Conservation (phyloP, 352 stramenopile species). For the Globisporangium carolinianum region DNA sequence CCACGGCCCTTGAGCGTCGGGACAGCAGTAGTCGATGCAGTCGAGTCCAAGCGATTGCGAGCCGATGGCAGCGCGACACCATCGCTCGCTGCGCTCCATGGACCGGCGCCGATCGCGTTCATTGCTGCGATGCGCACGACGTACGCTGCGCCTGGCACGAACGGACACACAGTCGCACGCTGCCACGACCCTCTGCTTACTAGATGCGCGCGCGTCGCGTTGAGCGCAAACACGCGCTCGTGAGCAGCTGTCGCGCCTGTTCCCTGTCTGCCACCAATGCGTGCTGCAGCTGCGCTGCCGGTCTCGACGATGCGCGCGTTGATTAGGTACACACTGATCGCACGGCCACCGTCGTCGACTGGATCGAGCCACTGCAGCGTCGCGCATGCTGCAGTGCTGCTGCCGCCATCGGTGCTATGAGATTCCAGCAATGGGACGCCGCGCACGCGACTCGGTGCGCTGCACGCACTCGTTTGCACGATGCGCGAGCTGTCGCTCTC, state of each 20-base stretch:
- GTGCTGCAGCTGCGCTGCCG: slow-evolving; percentile 8
- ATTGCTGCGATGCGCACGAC: slow-evolving; percentile 57
- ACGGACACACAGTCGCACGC: slow-evolving; percentile 30
- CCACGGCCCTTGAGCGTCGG: slow-evolving; percentile 42
- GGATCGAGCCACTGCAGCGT: slow-evolving; percentile 50
- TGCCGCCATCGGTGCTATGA: too few relatives aligned
- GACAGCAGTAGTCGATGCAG: slow-evolving; percentile 9
- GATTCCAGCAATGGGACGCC: slow-evolving; percentile 22
- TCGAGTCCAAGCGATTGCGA: neutral
- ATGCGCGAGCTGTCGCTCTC: slow-evolving; percentile 42
- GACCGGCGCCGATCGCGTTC: slow-evolving; percentile 46
- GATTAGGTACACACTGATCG: slow-evolving; percentile 39
- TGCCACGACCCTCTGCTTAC: slow-evolving; percentile 16
- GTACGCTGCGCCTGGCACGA: slow-evolving; percentile 35
- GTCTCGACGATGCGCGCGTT: slow-evolving; percentile 13
- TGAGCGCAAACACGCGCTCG: slow-evolving; percentile 10
- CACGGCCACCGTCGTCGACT: slow-evolving; percentile 44
- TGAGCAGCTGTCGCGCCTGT: neutral
- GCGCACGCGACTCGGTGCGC: slow-evolving; percentile 26
- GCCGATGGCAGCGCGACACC: slow-evolving; percentile 14
- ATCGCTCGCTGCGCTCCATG: slow-evolving; percentile 41
- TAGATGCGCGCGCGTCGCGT: neutral
- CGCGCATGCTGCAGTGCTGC: slow-evolving; percentile 18
- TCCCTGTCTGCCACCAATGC: slow-evolving; percentile 11
- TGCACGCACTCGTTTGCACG: slow-evolving; percentile 32